phyloP scores from a whole-genome alignment of 2,329 filamentous ascomycete genomes.

The Aaosphaeria pasadenensis region DNA sequence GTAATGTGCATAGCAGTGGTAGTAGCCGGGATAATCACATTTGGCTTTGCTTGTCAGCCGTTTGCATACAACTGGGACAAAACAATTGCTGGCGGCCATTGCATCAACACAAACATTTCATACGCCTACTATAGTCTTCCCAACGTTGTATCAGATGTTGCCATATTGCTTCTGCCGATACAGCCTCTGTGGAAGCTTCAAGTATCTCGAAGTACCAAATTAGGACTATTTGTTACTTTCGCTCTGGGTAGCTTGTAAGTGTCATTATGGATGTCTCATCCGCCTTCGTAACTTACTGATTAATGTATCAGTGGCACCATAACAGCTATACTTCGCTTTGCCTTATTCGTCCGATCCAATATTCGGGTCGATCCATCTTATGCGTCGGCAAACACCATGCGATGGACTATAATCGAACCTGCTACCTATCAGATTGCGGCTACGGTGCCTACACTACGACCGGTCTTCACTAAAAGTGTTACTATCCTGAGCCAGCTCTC shows the following conservation, averaged over 20 bases:
- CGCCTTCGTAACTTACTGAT: neutral
- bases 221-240: conserved; percentile 7
- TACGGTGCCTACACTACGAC: conserved; percentile 3
- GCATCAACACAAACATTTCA: conserved; percentile 1
- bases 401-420: conserved; percentile 1
- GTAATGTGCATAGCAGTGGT: conserved; percentile 1
- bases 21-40: neutral
- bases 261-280: neutral
- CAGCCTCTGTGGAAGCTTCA: conserved; percentile 4
- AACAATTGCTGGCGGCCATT: conserved; percentile 4
- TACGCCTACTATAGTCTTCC: conserved; percentile 5
- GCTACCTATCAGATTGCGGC: conserved; percentile 6
- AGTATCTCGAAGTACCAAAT: neutral
- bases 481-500: too few species aligned
- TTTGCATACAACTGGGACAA: conserved; percentile 8
- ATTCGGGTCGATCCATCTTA: conserved; percentile 4
- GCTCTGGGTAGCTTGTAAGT: conserved; percentile 5
- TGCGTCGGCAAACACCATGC: neutral
- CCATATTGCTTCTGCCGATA: conserved; percentile 7
- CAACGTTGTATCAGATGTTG: conserved; percentile 6
- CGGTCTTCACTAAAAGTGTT: too few species aligned
- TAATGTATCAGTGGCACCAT: conserved; percentile 8
- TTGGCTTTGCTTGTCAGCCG: conserved; percentile 3
- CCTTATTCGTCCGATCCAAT: conserved; percentile 1
- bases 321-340: conserved; percentile 1